A percentile compares a stretch with the other conserved stretches of the same genome.
Conservation (phyloP, 129 eudicot species). For the Silybum marianum region DNA sequence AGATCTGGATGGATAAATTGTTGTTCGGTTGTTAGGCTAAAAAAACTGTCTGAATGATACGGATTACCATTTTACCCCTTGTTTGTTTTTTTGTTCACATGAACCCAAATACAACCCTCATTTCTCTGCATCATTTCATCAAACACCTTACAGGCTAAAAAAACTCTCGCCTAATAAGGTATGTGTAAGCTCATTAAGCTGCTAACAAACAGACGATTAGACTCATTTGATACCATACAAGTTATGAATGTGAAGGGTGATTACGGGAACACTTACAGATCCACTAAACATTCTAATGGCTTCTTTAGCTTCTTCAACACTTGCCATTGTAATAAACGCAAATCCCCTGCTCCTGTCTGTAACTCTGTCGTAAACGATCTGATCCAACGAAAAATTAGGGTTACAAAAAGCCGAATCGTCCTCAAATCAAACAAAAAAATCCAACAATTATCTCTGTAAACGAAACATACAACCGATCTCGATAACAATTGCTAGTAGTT, state of each 20-base stretch:
- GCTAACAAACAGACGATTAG: not conserved
- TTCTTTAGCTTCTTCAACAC: constrained; percentile 67
- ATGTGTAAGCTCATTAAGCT: no score
- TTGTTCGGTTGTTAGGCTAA: no score
- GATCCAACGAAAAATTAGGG: constrained; percentile 27
- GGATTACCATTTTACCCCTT: no score
- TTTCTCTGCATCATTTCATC: no score
- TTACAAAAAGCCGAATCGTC: not conserved
- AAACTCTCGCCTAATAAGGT: no score
- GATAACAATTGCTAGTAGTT: not conserved
- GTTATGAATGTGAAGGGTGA: not conserved
- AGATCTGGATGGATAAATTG: no score
- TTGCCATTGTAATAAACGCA: constrained; percentile 90
- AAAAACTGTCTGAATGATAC: no score
- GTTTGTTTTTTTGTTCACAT: no score
- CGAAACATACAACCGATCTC: not conserved
- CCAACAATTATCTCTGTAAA: not conserved
- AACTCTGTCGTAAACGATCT: constrained; percentile 86
- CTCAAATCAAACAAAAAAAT: not conserved
- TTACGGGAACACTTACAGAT: constrained; percentile 63
- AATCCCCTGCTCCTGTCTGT: constrained; percentile 97
- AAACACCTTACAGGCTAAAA: no score
- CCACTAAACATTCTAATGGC: constrained; percentile 90
- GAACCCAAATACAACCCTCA: no score
- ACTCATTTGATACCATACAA: not conserved